Base-by-base conservation (phyloP, 176 grass and related monocot species). In the Chloris gayana region DNA sequence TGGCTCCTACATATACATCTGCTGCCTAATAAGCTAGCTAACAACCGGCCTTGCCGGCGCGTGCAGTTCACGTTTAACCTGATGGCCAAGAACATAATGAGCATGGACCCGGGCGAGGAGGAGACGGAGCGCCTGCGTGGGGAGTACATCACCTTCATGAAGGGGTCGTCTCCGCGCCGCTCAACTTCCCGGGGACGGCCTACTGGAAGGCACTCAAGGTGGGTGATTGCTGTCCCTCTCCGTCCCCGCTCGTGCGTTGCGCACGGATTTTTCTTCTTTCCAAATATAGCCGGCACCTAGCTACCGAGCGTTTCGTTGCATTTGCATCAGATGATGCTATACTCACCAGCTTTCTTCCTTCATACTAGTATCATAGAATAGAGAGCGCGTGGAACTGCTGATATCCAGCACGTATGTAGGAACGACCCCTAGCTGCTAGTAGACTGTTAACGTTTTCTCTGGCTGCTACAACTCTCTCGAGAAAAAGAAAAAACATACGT, bases 71-170 rank as follows among this genome's bases (percentile, higher is more conserved):
- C 95, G 72, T 98, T 98, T 79, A 95, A 91, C 75, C 82, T 98
- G 90, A 98, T 95, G 95, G 95, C 92, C 8, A 98, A 93, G 90
- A 98, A 95, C 81, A 95, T 98, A 83, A 91, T 98, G 86, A 98
- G 90, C 84, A 95, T 98, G 90, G 86, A 93, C 83, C 92, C 88
- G 1, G 84, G 85, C 30, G 86, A 93, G 51, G 83, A 83, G 18
- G 92, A 98, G 83, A 93, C 95, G 45, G 92, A 98, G 86, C 85
- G 64, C 74, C 87, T 98, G 88, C 57, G 95, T 63, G 68, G 31
- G 37, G 92, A 95, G 84, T 95, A 95, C 87, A 93, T 95, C 87
- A 93, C 96, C 51, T 93, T 98, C 96, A 98, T 98, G 96, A 98
- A 95, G 70, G 96, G 9, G 88, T 98, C 3, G 88, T 98, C 8